Evolutionary conservation across 75 land plant genomes (phyloP).

Genomic region (Pseudotsuga menziesii): DNA sequence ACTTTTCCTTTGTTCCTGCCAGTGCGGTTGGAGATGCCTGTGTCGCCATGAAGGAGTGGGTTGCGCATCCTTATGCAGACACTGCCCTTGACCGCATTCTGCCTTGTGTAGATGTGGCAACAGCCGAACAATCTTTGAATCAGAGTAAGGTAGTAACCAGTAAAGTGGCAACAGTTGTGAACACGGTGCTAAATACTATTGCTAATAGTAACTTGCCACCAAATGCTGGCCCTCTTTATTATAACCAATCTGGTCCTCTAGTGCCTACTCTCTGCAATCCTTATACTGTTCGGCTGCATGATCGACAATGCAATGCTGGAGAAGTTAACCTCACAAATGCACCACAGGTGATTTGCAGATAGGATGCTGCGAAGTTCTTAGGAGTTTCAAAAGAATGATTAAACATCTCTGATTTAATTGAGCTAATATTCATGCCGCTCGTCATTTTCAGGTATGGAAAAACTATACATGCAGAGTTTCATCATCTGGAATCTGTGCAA

Average conservation of each 20-base stretch:
- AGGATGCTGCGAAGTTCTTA: not conserved
- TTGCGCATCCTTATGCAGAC: conserved; percentile 44
- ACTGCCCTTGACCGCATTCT: conserved; percentile 67
- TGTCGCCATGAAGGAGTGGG: conserved; percentile 88
- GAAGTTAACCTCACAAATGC: conserved; percentile 42
- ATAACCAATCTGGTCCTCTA: conserved; percentile 69
- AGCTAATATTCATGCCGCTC: not conserved
- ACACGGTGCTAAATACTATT: conserved; percentile 35
- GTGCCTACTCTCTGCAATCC: conserved; percentile 65
- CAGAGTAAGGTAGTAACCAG: conserved; percentile 37
- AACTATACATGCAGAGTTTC: conserved; percentile 53
- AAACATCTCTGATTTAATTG: not conserved
- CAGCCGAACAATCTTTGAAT: conserved; percentile 45
- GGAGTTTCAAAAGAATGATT: not conserved
- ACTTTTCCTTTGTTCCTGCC: conserved; percentile 13
- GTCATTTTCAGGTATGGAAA: conserved; percentile 56
- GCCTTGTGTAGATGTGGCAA: conserved; percentile 64
- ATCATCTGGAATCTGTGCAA: conserved; percentile 34
- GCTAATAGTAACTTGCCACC: conserved; percentile 32
- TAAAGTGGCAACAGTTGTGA: conserved; percentile 32
- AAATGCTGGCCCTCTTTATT: conserved; percentile 22
- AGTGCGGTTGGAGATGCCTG: conserved; percentile 73
- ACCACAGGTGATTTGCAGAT: conserved; percentile 41
- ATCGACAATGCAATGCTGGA: conserved; percentile 32
- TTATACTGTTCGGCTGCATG: conserved; percentile 29